Conservation (phyloP, 1,139 yeast species). For the Saccharomyces hybrid region DNA sequence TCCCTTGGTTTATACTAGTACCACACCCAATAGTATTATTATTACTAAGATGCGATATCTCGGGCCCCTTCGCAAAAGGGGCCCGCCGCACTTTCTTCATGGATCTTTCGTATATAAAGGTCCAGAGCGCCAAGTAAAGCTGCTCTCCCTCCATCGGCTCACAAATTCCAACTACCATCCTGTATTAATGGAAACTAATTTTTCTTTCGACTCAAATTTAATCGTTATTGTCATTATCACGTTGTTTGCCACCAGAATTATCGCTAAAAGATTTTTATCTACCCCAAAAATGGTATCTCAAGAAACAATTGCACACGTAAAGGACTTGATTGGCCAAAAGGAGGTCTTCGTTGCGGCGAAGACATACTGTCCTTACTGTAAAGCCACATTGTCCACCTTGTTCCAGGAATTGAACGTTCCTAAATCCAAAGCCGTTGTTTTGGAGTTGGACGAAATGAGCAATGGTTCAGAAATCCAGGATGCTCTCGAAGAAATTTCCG, state of each 20-base stretch:
- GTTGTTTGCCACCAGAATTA: conserved; percentile 8
- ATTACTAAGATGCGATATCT: neutral
- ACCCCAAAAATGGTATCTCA: conserved; percentile 37
- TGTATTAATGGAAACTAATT: neutral
- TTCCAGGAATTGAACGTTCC: conserved; percentile 36
- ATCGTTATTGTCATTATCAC: conserved; percentile 8
- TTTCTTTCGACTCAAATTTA: neutral
- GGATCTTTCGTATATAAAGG: neutral
- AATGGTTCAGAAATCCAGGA: conserved; percentile 71
- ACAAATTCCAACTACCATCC: neutral
- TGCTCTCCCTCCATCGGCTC: neutral
- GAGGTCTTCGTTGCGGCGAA: conserved; percentile 82
- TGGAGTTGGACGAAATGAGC: conserved; percentile 53
- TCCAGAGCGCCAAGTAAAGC: neutral
- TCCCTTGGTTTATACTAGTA: neutral
- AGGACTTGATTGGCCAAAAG: conserved; percentile 55
- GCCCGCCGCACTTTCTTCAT: neutral
- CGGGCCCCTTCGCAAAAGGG: conserved; percentile 1
- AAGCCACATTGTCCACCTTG: conserved; percentile 52
- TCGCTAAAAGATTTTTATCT: conserved; percentile 11
- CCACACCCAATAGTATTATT: neutral
- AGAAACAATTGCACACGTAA: conserved; percentile 49
- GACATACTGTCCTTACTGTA: conserved; percentile 67
- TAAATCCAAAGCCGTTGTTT: conserved; percentile 45
- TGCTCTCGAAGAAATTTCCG: conserved; percentile 66